phyloP scores from a whole-genome alignment of 2,329 filamentous ascomycete genomes.

The Nemania diffusa region DNA sequence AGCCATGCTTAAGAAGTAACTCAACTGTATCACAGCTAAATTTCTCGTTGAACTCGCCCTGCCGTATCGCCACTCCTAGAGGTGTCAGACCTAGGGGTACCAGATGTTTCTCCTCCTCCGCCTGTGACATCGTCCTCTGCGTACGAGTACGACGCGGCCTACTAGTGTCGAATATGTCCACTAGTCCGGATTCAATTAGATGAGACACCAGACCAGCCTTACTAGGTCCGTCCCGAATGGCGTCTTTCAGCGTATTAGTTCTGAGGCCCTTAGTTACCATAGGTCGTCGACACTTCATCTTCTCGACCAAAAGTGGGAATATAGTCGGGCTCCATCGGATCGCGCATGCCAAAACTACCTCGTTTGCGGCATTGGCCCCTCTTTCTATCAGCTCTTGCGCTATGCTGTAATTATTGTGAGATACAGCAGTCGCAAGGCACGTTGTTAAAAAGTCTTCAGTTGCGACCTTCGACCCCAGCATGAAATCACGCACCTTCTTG shows the following conservation, averaged over 20 bases:
- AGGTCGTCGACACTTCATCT: not conserved
- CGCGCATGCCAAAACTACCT: not conserved
- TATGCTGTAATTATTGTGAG: not conserved
- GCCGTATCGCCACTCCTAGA: slow-evolving; percentile 11
- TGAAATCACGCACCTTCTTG: not conserved
- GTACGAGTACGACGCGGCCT: too few relatives aligned
- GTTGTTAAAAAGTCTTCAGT: slow-evolving; percentile 2
- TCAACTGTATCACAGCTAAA: slow-evolving; percentile 8
- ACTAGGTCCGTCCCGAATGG: not conserved
- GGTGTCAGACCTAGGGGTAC: too few relatives aligned
- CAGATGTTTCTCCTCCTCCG: too few relatives aligned
- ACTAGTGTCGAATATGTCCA: slow-evolving; percentile 18
- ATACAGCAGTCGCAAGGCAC: slow-evolving; percentile 10
- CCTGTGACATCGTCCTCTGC: too few relatives aligned
- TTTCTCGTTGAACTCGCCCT: not conserved
- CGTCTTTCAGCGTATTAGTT: slow-evolving; percentile 2
- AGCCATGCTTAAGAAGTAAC: slow-evolving; percentile 21
- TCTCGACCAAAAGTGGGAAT: not conserved
- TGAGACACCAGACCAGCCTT: not conserved
- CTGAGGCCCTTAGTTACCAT: not conserved
- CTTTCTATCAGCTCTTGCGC: slow-evolving; percentile 3
- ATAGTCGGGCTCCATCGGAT: not conserved
- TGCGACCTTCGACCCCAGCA: slow-evolving; percentile 9
- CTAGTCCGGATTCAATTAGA: not conserved
- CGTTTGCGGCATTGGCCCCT: not conserved